Base-by-base conservation (phyloP, 2,329 filamentous ascomycete species). In the Fusarium protoensiforme region DNA sequence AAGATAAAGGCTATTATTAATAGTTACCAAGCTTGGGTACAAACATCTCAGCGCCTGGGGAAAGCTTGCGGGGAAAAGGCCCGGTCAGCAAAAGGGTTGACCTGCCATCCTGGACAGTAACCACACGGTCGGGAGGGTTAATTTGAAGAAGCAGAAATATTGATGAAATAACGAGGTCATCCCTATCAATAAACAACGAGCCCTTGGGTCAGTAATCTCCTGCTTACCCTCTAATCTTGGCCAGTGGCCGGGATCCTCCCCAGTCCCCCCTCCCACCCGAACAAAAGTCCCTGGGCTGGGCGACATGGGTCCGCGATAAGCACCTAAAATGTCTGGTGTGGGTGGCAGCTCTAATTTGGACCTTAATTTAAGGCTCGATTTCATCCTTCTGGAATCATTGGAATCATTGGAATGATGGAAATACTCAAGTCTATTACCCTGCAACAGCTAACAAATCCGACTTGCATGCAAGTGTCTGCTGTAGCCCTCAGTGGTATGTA, bases 361-460 rank as follows among this genome's bases (percentile, higher is more conserved):
- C 22, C 31, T 48, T 46, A 29, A 46, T 38, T 39, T 39, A 51
- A 51, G 46, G 27, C 46, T 20, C 27, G 27, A 29, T 31, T 51
- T 24, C 18, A 39, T 6, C 9, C 43, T 74, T 74, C 71, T 74
- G 67, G 71, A 39, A 56, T 18, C 33, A 39, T 36, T 74, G 67
- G 71, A 39, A 56, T 18, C 33, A 39, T 36, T 65, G 67, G 71
- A 39, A 56, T 46, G 41, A 39, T 27, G 33, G 69, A 69, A 54
- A 74, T 27, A 63, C 31, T 46, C 60, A 73, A 39, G 60, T 36
- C 27, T 54, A 39, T 39, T 20, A 13, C 43, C 27, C 54, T 39
- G 22, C 33, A 53, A 67, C 60, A 64, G 39, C 59, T 64, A 63
- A 33, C n/a, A 10, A 38, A 20, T 43, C 54, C 29, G 46, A n/a